Evolutionary conservation across 108 stramenopile genomes (phyloP).

Genomic region (Skeletonema potamos): DNA sequence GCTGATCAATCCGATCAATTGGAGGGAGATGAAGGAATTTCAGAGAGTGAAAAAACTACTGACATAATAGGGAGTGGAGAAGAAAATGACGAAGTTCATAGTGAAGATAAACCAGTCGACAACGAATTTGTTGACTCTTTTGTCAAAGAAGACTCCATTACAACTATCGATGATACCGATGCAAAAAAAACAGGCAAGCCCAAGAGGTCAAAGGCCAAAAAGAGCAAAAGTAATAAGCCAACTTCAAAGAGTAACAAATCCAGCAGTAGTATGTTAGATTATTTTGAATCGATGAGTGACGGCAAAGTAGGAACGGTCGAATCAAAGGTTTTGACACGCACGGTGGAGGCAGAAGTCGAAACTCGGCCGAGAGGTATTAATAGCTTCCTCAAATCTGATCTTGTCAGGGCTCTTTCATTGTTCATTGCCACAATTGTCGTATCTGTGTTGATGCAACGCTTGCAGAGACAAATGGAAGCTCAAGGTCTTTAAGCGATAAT

Average conservation of each 20-base stretch:
- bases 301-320: background rate
- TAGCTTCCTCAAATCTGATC: constrained; percentile 23
- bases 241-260: background rate
- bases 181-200: background rate
- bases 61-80: background rate
- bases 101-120: background rate
- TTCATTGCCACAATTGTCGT: constrained; percentile 34
- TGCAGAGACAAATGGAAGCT: constrained; percentile 38
- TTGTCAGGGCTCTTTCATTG: constrained; percentile 21
- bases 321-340: constrained; percentile 8
- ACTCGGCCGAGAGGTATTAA: constrained; percentile 12
- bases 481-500: constrained; percentile 7
- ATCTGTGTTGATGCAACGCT: constrained; percentile 22
- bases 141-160: background rate
- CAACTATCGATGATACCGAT: background rate
- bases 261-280: background rate
- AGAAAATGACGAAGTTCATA: background rate
- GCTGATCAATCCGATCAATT: background rate
- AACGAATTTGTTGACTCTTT: background rate
- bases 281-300: background rate
- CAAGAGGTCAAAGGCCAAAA: background rate
- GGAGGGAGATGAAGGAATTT: background rate
- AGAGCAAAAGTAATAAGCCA: background rate
- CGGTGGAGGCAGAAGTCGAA: constrained; percentile 1
- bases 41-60: background rate